phyloP scores from a whole-genome alignment of 2,329 filamentous ascomycete species.

The Biscogniauxia mediterranea region DNA sequence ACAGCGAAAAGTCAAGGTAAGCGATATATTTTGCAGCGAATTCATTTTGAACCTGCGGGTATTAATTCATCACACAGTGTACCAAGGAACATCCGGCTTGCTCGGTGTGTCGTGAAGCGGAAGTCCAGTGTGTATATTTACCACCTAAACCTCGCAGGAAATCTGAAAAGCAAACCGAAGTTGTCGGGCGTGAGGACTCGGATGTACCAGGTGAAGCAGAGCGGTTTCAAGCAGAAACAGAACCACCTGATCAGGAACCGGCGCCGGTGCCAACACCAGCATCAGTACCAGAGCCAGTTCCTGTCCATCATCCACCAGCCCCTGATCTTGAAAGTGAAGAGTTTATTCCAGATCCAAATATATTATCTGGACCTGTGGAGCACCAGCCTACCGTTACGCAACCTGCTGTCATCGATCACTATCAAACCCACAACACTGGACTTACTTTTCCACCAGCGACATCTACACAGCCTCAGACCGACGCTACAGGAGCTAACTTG shows the following conservation, averaged over 20 bases:
- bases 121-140: slow-evolving; percentile 30
- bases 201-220: slow-evolving; percentile 18
- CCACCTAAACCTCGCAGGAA: slow-evolving; percentile 30
- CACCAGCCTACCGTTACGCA: slow-evolving; percentile 16
- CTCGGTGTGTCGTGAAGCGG: slow-evolving; percentile 26
- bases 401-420: slow-evolving; percentile 4
- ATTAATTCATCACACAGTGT: slow-evolving; percentile 23
- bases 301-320: slow-evolving; percentile 9
- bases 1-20: slow-evolving; percentile 28
- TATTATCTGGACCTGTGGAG: slow-evolving; percentile 27
- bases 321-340: slow-evolving; percentile 32
- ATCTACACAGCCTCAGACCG: slow-evolving; percentile 8
- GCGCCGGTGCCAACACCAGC: slow-evolving; percentile 2
- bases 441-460: slow-evolving; percentile 19
- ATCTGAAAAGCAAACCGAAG: slow-evolving; percentile 22
- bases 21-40: slow-evolving; percentile 1
- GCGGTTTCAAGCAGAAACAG: slow-evolving; percentile 2
- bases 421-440: slow-evolving; percentile 12
- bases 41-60: neutral
- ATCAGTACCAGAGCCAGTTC: neutral
- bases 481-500: slow-evolving; percentile 8
- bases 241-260: neutral
- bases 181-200: slow-evolving; percentile 19
- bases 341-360: slow-evolving; percentile 34
- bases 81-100: slow-evolving; percentile 37